A percentile compares a stretch with the other conserved stretches of the same genome.
Evolutionary conservation across 106 monocot species (phyloP).

Genomic region (Posidonia australis): DNA sequence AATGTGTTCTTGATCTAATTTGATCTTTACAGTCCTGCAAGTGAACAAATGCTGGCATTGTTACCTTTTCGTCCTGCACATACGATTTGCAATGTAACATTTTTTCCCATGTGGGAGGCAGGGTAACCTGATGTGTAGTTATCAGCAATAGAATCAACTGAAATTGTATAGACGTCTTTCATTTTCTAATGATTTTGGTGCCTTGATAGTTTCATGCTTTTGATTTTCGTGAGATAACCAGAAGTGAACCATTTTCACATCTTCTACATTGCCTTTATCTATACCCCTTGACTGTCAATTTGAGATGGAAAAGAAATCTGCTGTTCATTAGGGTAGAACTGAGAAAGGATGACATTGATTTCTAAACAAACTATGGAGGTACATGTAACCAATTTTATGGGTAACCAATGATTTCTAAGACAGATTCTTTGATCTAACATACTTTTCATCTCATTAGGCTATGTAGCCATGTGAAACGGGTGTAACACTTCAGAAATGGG

Average conservation of each 20-base stretch:
- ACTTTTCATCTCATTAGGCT: conserved; percentile 27
- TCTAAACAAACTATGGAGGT: conserved; percentile 85
- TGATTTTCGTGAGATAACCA: conserved; percentile 82
- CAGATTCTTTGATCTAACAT: neutral
- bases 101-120: no score
- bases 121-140: no score
- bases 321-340: conserved; percentile 83
- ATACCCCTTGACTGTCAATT: conserved; percentile 79
- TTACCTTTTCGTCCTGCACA: no score
- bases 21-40: no score
- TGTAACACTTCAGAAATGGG: conserved; percentile 64
- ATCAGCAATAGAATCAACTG: neutral
- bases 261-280: conserved; percentile 83
- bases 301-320: conserved; percentile 94
- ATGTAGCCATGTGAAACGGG: conserved; percentile 53
- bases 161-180: neutral
- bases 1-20: no score
- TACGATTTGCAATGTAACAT: no score
- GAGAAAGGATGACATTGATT: conserved; percentile 83
- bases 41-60: no score
- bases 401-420: neutral
- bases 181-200: neutral
- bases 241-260: conserved; percentile 87
- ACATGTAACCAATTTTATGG: neutral
- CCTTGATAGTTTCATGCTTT: conserved; percentile 71